Percentiles rank a stretch among this genome's conserved stretches.
Evolutionary conservation across 495 filamentous ascomycete genomes (phyloP).

Genomic region (Daldinia bambusicola): DNA sequence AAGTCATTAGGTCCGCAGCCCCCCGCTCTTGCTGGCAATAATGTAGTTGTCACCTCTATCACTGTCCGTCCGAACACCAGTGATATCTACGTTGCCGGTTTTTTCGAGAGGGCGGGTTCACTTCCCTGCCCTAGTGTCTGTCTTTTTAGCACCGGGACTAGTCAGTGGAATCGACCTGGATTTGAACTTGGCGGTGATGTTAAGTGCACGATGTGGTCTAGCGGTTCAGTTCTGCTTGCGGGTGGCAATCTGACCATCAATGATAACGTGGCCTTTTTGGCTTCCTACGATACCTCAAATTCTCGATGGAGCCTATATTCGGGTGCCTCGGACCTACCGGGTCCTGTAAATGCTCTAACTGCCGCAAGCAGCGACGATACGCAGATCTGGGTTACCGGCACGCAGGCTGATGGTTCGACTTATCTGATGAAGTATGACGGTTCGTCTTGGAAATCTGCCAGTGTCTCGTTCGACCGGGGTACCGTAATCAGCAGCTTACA

Average conservation of each 20-base stretch:
- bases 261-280: constrained; percentile 68
- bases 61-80: constrained; percentile 69
- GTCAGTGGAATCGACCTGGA: constrained; percentile 83
- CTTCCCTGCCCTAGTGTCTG: constrained; percentile 85
- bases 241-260: constrained; percentile 78
- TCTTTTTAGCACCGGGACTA: constrained; percentile 70
- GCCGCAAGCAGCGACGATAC: constrained; percentile 72
- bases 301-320: constrained; percentile 71
- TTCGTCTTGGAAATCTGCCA: constrained; percentile 62
- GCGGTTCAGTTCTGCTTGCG: constrained; percentile 72
- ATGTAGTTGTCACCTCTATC: constrained; percentile 80
- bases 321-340: constrained; percentile 75
- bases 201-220: constrained; percentile 77
- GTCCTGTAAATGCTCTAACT: constrained; percentile 78
- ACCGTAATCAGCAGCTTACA: constrained; percentile 82
- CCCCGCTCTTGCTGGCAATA: constrained; percentile 71
- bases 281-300: constrained; percentile 73
- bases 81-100: constrained; percentile 86
- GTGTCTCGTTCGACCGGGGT: constrained; percentile 66
- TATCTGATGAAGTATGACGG: constrained; percentile 84
- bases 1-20: constrained; percentile 73
- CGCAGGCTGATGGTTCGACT: constrained; percentile 69
- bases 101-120: constrained; percentile 82
- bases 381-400: constrained; percentile 84
- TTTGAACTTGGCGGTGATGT: constrained; percentile 74